phyloP scores from a whole-genome alignment of 2,329 filamentous ascomycete species.

The Malbranchea zuffiana region DNA sequence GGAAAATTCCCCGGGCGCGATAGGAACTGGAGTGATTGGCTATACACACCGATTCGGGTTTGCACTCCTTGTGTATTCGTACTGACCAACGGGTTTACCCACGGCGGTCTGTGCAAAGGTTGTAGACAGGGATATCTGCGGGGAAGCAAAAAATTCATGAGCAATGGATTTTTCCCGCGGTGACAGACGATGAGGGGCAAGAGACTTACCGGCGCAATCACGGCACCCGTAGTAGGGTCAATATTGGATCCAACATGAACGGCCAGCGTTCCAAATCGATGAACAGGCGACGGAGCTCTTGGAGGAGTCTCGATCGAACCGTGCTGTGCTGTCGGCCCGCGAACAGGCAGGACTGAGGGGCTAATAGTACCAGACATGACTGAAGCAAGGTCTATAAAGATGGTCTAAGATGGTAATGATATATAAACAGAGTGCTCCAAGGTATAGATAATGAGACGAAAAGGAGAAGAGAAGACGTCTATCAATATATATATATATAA shows the following conservation, averaged over 20 bases:
- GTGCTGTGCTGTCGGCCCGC: constrained; percentile 17
- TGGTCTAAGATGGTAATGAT: too few species aligned
- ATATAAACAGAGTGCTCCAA: too few species aligned
- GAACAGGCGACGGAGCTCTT: constrained; percentile 59
- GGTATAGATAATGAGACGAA: too few species aligned
- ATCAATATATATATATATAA: too few species aligned
- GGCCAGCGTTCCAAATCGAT: constrained; percentile 82
- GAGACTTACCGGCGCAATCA: constrained; percentile 63
- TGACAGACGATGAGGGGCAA: not conserved
- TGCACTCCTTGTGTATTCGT: constrained; percentile 86
- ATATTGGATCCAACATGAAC: constrained; percentile 89
- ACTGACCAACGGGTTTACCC: constrained; percentile 73
- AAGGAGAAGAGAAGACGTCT: too few species aligned
- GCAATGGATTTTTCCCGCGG: not conserved
- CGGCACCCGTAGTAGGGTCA: constrained; percentile 83
- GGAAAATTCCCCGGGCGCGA: not conserved
- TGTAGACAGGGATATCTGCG: constrained; percentile 79
- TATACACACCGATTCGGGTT: constrained; percentile 67
- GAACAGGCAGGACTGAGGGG: constrained; percentile 10
- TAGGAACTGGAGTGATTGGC: constrained; percentile 4
- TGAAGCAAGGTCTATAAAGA: too few species aligned
- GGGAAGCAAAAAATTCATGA: constrained; percentile 3
- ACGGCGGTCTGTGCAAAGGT: constrained; percentile 89
- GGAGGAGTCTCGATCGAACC: constrained; percentile 62
- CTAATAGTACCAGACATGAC: constrained; percentile 6